Base-by-base conservation (phyloP, 768 basidiomycete genomes). In the Rhodotorula taiwanensis region DNA sequence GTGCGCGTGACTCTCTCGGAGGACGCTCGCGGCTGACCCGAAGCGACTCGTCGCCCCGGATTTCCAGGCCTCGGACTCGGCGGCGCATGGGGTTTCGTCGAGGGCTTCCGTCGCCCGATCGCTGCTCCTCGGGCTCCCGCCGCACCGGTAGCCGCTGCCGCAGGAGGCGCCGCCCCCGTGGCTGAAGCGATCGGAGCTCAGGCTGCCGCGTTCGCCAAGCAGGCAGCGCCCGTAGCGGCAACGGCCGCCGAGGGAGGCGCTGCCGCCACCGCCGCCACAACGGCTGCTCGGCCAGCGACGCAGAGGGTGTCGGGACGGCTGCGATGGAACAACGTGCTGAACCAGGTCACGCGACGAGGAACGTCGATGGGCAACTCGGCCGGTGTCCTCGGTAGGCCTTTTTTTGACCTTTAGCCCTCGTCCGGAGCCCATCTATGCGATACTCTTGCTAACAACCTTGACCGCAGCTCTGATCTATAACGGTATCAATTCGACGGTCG, bases 351-450 rank as follows among this genome's bases (percentile, higher is more conserved):
- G 65, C 81, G 94, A 79, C 83, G 95, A 78, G 95, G 95, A 36
- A 94, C 90, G 50, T 95, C 94, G 79, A 86, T 95, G 78, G 95
- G 92, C 74, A 99, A 98, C 80, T 95, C 91, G 74, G 89, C 93
- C 76, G 95, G 95, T 76, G 89, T 97, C 66, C 80, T 98, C 67
- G 95, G 95, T 97, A 73, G 77, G 88, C 82, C 21, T 18, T 15
- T 20, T 33, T 36, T 23, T 76, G 69, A 63, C 64, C 69, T 73
- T 62, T 65, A 68, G 62, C 68, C 71, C 66, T 76, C 71, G 42
- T 72, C n/a, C n/a, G 74, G 48, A n/a, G 33, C 58, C 49, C 47
- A 25, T 30, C 20, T 25, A 11, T 13, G 18, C 33, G 39, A 16
- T n/a, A 25, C 54, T 51, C 23, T 30, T 15, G 30, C 23, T n/a